Conservation (phyloP, 1,284 basidiomycete genomes). For the Moesziomyces globuligerus region DNA sequence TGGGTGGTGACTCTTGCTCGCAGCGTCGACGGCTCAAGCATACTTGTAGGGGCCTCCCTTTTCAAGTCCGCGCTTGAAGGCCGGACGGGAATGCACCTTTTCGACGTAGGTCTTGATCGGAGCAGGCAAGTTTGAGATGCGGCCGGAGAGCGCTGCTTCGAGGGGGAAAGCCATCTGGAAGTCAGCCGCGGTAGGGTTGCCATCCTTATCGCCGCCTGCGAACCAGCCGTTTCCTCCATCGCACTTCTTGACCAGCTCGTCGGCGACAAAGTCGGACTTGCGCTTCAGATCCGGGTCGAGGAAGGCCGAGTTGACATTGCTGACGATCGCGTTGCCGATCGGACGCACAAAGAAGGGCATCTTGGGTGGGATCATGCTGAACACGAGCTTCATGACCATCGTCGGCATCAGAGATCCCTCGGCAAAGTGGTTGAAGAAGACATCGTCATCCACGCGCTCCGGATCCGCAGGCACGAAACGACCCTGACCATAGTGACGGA, state of each 20-base stretch:
- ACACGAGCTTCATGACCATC: slow-evolving; percentile 59
- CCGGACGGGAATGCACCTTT: slow-evolving; percentile 57
- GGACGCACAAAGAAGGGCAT: slow-evolving; percentile 64
- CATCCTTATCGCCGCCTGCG: slow-evolving; percentile 63
- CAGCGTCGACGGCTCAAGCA: slow-evolving; percentile 19
- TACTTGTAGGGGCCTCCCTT: slow-evolving; percentile 61
- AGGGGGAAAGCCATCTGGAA: slow-evolving; percentile 66
- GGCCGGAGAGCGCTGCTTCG: slow-evolving; percentile 54
- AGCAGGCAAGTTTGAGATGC: slow-evolving; percentile 43
- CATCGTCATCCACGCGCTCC: slow-evolving; percentile 53
- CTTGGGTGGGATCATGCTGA: slow-evolving; percentile 55
- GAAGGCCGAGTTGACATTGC: slow-evolving; percentile 41
- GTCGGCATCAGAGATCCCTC: slow-evolving; percentile 63
- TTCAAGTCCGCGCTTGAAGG: slow-evolving; percentile 58
- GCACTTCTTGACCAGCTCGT: slow-evolving; percentile 46
- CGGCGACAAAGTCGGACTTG: slow-evolving; percentile 48
- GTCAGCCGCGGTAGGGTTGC: slow-evolving; percentile 63
- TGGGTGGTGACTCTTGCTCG: too few species aligned
- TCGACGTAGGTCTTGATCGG: slow-evolving; percentile 59
- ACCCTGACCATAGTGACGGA: slow-evolving; percentile 62
- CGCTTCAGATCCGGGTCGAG: slow-evolving; percentile 57
- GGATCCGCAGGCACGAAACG: slow-evolving; percentile 34
- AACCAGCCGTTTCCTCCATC: slow-evolving; percentile 54
- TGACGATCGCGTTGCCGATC: slow-evolving; percentile 52
- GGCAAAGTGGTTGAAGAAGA: slow-evolving; percentile 62